Base-by-base conservation (phyloP, 306 rosid genomes). In the Dryas octopetala region DNA sequence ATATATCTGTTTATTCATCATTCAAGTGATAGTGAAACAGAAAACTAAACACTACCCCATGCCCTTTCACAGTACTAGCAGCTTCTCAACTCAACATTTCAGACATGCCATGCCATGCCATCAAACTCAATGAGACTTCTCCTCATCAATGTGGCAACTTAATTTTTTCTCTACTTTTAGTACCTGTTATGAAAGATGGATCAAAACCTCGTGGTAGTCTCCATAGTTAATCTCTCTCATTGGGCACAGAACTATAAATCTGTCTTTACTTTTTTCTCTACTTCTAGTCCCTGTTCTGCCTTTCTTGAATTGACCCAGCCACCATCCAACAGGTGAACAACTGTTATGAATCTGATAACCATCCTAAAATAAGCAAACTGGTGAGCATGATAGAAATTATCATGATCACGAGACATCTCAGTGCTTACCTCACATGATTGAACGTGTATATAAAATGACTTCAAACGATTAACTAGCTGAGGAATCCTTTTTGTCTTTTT, bases 1-100 rank as follows among this genome's bases (percentile, higher is more conserved):
- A 57, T 82, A 5, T 5, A 8, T 46, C 9, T 46, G 1, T 5
- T 8, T 46, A 46, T 46, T 46, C 9, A 0, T 16, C 5, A 14
- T 4, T 51, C 16, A 51, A 51, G 55, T 51, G 55, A 51, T 51
- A 51, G 1, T 51, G 14, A 13, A 3, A 51, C 14, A 51, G 17
- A 12, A 14, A 32, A 32, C 38, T 32, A 32, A 51, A 78, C 1
- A 91, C 17, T 14, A 51, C 14, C 55, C 17, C 55, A 51, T 14
- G 17, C n/a, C 5, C 14, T 51, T 51, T 14, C 55, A 51, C 14
- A 51, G 16, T 3, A 51, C 47, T 40, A 62, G 64, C 5, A 62
- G 19, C 47, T 62, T 38, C 66, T 62, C 10, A 11, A 41, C 48
- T 62, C 44, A 14, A 38, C 45, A 62, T 3, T 62, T 62, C 13